Conservation (phyloP, 2,329 filamentous ascomycete species). For the Fusarium udum region DNA sequence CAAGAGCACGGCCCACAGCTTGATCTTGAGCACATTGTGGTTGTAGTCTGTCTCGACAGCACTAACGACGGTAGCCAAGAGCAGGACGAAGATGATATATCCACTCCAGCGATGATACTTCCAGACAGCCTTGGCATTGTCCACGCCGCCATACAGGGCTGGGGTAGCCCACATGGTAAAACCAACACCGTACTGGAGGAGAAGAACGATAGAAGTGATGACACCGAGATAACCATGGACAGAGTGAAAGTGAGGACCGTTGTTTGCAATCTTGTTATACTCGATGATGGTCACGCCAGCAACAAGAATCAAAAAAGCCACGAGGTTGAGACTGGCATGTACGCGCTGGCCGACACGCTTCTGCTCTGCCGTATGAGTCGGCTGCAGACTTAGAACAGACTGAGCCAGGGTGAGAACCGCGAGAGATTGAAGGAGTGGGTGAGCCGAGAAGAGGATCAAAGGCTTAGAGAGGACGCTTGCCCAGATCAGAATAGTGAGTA, state of each 20-base stretch:
- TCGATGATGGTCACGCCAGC: constrained; percentile 77
- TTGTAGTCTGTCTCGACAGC: constrained; percentile 83
- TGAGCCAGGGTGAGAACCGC: constrained; percentile 81
- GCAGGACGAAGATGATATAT: constrained; percentile 75
- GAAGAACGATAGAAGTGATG: constrained; percentile 73
- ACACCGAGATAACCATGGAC: constrained; percentile 86
- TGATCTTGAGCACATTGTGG: constrained; percentile 72
- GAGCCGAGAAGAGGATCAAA: constrained; percentile 85
- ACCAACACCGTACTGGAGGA: constrained; percentile 80
- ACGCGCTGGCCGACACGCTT: constrained; percentile 69
- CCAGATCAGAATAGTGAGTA: constrained; percentile 83
- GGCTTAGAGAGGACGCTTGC: constrained; percentile 74
- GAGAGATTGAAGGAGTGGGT: constrained; percentile 76
- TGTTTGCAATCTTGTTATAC: constrained; percentile 80
- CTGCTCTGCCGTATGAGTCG: constrained; percentile 79
- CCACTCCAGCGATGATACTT: constrained; percentile 87
- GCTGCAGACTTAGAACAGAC: constrained; percentile 86
- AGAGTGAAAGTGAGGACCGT: constrained; percentile 79
- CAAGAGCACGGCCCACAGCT: constrained; percentile 79
- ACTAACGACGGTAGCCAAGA: constrained; percentile 77
- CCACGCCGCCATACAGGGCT: constrained; percentile 77
- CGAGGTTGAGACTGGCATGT: constrained; percentile 76
- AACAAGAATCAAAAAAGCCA: constrained; percentile 69
- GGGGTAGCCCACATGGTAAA: constrained; percentile 85
- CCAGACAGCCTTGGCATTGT: constrained; percentile 83